Evolutionary conservation across 305 asterid species (phyloP).

Genomic region (Solanum hybrid): DNA sequence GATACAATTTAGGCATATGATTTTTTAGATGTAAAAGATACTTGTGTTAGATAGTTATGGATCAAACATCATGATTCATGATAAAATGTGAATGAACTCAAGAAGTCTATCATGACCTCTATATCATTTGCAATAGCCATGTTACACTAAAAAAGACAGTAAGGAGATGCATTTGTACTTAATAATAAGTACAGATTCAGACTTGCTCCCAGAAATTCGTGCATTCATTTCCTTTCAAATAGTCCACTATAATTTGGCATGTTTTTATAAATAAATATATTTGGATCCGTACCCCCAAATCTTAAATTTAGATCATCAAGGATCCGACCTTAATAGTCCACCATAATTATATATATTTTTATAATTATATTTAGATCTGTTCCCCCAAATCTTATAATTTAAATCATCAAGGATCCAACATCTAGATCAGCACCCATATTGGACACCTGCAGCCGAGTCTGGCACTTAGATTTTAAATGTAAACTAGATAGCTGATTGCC

Average conservation of each 20-base stretch:
- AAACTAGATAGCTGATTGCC: neutral
- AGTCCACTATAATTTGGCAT: neutral
- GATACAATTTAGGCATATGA: neutral
- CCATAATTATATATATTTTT: neutral
- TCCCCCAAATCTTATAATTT: neutral
- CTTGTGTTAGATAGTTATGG: neutral
- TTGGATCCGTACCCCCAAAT: neutral
- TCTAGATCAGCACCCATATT: neutral
- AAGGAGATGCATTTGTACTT: neutral
- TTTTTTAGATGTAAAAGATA: neutral
- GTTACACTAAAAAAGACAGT: neutral
- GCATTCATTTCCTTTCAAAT: neutral
- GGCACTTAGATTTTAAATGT: neutral
- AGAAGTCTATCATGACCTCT: neutral
- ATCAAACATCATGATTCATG: neutral
- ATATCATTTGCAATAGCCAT: neutral
- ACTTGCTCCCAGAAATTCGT: neutral
- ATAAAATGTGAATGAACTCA: neutral
- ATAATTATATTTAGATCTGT: neutral
- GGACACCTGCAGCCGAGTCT: neutral
- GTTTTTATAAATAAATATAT: neutral
- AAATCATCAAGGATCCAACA: neutral
- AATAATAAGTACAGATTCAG: neutral
- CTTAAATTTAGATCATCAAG: neutral
- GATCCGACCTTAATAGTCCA: neutral